These are phyloP conservation scores for Climacium dendroides DNA, from an alignment of 225 moss, liverwort and hornwort species.

Conservation along the genomic window DNA sequence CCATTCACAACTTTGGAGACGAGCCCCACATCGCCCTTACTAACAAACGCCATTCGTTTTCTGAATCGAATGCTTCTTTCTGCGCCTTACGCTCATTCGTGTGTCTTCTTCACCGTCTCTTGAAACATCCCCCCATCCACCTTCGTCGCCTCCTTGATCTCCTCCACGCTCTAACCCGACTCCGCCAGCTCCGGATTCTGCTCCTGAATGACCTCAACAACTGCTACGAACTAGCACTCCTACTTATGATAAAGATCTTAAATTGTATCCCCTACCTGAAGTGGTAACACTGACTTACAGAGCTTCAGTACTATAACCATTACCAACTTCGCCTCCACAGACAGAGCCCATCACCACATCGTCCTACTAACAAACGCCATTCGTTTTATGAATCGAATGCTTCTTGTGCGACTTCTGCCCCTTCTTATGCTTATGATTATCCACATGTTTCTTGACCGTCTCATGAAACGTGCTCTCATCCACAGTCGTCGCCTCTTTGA, in stretches of 20 bases:
- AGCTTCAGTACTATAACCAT: not conserved
- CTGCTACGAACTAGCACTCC: not conserved
- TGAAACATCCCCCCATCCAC: not conserved
- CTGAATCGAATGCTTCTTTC: not conserved
- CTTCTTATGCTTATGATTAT: not conserved
- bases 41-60: constrained; percentile 6
- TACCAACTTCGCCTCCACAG: not conserved
- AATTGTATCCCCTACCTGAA: not conserved
- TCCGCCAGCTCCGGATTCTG: not conserved
- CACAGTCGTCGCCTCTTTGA: constrained; percentile 8
- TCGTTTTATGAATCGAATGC: constrained; percentile 9
- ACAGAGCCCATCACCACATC: no score
- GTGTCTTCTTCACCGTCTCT: not conserved
- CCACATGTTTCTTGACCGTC: not conserved
- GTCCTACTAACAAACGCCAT: not conserved
- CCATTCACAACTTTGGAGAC: not conserved
- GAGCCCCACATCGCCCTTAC: not conserved
- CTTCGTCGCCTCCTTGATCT: not conserved
- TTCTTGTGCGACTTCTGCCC: constrained; percentile 5
- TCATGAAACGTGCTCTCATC: constrained; percentile 2
- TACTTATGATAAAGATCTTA: not conserved
- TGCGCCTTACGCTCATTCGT: not conserved
- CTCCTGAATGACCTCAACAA: not conserved
- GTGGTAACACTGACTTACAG: not conserved
- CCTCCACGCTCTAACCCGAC: not conserved